These are phyloP conservation scores for Pseudonitzschia delicatissima DNA, from an alignment of 108 stramenopile species.

Conservation along the genomic window DNA sequence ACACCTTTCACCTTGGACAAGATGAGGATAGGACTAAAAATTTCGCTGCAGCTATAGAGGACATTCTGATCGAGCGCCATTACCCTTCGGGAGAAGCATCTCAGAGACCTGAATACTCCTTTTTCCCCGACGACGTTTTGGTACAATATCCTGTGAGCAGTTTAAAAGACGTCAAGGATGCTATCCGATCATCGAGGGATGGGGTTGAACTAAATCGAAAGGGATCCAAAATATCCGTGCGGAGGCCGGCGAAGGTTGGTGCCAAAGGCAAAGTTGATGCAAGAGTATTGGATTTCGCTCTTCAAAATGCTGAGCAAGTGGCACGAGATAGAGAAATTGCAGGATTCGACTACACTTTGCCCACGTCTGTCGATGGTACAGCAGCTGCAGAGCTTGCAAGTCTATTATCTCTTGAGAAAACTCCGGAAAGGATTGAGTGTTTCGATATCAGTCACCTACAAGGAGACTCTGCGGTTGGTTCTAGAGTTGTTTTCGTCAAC, in stretches of 20 bases:
- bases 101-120: constrained; percentile 9
- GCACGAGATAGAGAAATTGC: constrained; percentile 18
- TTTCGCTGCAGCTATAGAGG: constrained; percentile 34
- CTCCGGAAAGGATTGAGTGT: constrained; percentile 61
- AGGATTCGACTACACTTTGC: constrained; percentile 2
- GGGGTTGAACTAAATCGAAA: constrained; percentile 12
- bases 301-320: constrained; percentile 41
- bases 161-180: constrained; percentile 22
- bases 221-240: constrained; percentile 21
- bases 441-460: constrained; percentile 79
- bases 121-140: constrained; percentile 55
- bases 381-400: constrained; percentile 32
- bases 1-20: constrained; percentile 25
- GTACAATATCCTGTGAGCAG: constrained; percentile 34
- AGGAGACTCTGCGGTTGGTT: constrained; percentile 57
- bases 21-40: constrained; percentile 14
- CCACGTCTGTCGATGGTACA: constrained; percentile 41
- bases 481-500: constrained; percentile 65
- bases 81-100: constrained; percentile 46
- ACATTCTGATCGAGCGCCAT: constrained; percentile 45
- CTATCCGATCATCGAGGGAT: constrained; percentile 26
- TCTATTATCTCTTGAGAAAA: constrained; percentile 38
- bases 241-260: constrained; percentile 30
- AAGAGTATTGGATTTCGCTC: constrained; percentile 48
- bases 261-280: constrained; percentile 34